Evolutionary conservation across 306 rosid species (phyloP).

Genomic region (Corylus avellana): DNA sequence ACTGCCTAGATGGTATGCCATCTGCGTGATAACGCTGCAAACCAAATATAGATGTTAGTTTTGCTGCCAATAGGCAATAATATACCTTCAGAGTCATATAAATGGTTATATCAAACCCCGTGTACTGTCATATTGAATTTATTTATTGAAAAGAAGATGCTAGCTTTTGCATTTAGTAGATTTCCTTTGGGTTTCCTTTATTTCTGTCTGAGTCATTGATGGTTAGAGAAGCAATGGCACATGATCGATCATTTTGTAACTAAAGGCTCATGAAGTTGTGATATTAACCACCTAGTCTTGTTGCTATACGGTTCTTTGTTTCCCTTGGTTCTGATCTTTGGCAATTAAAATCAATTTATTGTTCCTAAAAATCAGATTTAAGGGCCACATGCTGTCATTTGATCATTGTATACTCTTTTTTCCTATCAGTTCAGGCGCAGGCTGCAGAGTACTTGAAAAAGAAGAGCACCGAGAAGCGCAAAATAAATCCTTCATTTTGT

Average conservation of each 20-base stretch:
- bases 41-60: neutral
- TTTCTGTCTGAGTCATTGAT: neutral
- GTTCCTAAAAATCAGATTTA: neutral
- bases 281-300: neutral
- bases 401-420: conserved; percentile 23
- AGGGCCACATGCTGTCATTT: conserved; percentile 14
- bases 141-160: neutral
- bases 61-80: neutral
- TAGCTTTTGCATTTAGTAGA: neutral
- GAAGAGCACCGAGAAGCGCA: conserved; percentile 45
- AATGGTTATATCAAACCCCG: neutral
- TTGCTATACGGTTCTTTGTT: neutral
- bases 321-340: conserved; percentile 1
- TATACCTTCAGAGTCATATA: neutral
- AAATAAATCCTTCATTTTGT: conserved; percentile 22
- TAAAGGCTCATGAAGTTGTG: neutral
- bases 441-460: conserved; percentile 64
- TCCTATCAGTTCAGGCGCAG: conserved; percentile 71
- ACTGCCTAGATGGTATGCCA: neutral
- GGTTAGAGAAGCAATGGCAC: neutral
- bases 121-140: neutral
- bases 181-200: neutral
- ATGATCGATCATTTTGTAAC: neutral
- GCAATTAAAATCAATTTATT: neutral
- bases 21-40: neutral